Evolutionary conservation across 2,329 filamentous ascomycete species (phyloP), one percentile per base, ranked within the genome.

Genomic region (Arthrobotrys megalospora): DNA sequence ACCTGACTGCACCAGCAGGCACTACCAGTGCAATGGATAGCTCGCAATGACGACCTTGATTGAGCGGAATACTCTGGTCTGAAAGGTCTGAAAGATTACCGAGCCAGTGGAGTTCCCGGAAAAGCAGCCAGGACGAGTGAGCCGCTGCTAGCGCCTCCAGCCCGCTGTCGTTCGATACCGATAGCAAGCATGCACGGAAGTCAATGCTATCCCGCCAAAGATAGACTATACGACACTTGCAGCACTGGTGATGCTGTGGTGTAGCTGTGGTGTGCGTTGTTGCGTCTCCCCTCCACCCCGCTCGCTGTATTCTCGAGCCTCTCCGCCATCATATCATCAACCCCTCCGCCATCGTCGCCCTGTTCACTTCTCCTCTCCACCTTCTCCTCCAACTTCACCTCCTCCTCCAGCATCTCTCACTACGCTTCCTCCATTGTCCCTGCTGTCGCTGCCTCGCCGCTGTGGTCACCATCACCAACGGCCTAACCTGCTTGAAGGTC

Each of bases 341-440:
- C 55, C 53, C 71, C 53, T 65, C 71, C 71, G 45, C 48, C 53
- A 63, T 65, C 66, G 58, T 36, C 72, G 12, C 48, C 55, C 14
- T 50, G 34, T 62, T 36, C 62, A 62, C 60, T 68, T 48, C 45
- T 60, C 58, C 55, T 47, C 45, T 5, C 62, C 70, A 53, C 34
- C 71, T 21, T 45, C 70, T 28, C 55, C 62, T 50, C 63, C 53
- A 8, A 73, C 80, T 80, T 77, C 82, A 14, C 6, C 48, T 8
- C 36, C 64, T 19, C 19, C 47, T 67, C 47, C 67, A 55, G 75
- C 80, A 80, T 48, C 79, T 80, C 50, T 77, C 75, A 80, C 80
- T 81, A 78, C 79, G 67, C 45, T 16, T 28, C 38, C 38, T 62
- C 67, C 55, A 60, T 60, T 43, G 34, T 60, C 55, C 19, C 36